Evolutionary conservation across 441 rosid genomes (phyloP).

Genomic region (Aleurites moluccanus): DNA sequence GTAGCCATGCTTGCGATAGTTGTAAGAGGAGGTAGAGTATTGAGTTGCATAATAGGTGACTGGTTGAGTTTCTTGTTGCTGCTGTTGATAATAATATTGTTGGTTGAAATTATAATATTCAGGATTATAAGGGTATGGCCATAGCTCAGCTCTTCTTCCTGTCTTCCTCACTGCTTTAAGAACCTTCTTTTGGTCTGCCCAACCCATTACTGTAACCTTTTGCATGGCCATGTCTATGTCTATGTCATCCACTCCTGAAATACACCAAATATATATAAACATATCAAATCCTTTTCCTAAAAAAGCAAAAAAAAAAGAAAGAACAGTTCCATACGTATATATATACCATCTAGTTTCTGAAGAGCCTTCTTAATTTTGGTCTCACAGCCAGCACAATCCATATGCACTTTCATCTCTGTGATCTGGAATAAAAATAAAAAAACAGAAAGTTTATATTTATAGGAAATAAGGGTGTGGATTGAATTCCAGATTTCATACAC

Average conservation of each 20-base stretch:
- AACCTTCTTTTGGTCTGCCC: conserved; percentile 56
- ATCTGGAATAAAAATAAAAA: conserved; percentile 46
- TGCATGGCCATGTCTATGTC: conserved; percentile 58
- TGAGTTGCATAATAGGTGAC: conserved; percentile 7
- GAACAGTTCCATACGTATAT: background rate
- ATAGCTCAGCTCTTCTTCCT: conserved; percentile 55
- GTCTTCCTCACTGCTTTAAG: conserved; percentile 55
- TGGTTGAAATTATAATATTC: conserved; percentile 40
- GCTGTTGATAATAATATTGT: conserved; percentile 27
- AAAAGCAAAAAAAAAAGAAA: no score
- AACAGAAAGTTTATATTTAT: background rate
- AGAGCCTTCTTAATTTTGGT: conserved; percentile 60
- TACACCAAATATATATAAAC: background rate
- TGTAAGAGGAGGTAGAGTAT: conserved; percentile 17
- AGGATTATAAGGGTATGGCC: conserved; percentile 58
- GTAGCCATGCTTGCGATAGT: conserved; percentile 34
- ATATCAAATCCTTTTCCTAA: background rate
- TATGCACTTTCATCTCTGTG: conserved; percentile 67
- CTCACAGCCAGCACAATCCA: conserved; percentile 80
- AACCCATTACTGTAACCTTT: conserved; percentile 76
- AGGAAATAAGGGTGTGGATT: no score
- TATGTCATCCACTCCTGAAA: conserved; percentile 58
- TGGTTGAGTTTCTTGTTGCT: conserved; percentile 10
- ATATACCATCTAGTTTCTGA: conserved; percentile 38
- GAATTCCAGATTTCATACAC: no score